These are phyloP conservation scores for Raffaelea ambrosiae DNA, from an alignment of 2,329 filamentous ascomycete genomes.

Conservation along the genomic window DNA sequence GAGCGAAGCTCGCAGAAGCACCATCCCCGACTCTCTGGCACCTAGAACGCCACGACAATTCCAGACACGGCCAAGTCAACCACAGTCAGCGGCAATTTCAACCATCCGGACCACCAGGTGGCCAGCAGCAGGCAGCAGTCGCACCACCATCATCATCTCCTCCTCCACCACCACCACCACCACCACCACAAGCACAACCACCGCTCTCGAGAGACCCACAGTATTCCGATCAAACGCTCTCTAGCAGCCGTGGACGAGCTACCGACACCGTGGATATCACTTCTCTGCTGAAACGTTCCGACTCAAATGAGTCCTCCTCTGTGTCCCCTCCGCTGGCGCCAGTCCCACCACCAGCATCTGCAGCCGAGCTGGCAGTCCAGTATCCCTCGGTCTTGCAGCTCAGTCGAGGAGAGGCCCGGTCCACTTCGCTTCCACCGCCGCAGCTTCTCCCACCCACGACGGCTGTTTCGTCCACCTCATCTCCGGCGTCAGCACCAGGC, in stretches of 20 bases:
- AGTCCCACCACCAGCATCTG: not conserved
- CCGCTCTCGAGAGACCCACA: no score
- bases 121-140: no score
- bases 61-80: no score
- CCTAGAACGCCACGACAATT: no score
- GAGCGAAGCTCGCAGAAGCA: not conserved
- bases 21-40: no score
- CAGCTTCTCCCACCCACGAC: constrained; percentile 3
- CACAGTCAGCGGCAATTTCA: no score
- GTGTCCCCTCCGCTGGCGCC: constrained; percentile 27
- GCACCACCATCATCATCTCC: no score
- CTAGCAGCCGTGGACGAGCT: constrained; percentile 25
- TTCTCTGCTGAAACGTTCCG: constrained; percentile 69
- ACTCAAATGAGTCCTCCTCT: constrained; percentile 63
- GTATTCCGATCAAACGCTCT: constrained; percentile 13
- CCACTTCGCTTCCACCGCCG: constrained; percentile 24
- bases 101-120: no score
- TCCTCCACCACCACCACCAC: not conserved
- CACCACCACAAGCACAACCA: not conserved
- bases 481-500: constrained; percentile 25
- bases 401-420: constrained; percentile 16
- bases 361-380: not conserved
- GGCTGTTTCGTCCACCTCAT: constrained; percentile 18
- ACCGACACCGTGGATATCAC: constrained; percentile 91
- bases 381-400: no score